Conservation (phyloP, 2,329 filamentous ascomycete species). For the Beauveria scarabaeidicola region DNA sequence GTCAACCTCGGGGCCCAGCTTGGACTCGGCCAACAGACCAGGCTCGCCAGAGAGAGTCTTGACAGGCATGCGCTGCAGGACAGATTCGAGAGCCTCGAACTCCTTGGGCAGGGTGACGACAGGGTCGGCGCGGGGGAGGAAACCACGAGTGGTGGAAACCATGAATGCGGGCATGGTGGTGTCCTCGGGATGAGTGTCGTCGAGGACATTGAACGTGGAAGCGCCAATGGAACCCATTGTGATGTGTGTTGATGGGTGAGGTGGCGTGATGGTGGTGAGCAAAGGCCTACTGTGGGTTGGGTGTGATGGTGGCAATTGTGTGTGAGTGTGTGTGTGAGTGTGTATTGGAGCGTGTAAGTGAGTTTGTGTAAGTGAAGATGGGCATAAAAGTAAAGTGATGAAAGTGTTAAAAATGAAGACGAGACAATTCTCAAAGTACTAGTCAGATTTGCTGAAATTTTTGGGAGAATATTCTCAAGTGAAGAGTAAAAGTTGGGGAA, state of each 20-base stretch:
- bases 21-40: constrained; percentile 66
- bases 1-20: constrained; percentile 67
- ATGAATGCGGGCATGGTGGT: constrained; percentile 64
- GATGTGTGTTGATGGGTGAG: constrained; percentile 11
- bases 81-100: constrained; percentile 63
- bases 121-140: constrained; percentile 60
- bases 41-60: constrained; percentile 63
- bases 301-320: neutral
- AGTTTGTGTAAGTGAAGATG: constrained; percentile 8
- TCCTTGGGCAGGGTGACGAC: constrained; percentile 57
- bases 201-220: constrained; percentile 49
- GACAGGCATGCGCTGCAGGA: constrained; percentile 73
- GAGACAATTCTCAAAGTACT: neutral
- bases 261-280: constrained; percentile 6
- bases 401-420: neutral
- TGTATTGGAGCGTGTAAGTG: constrained; percentile 7
- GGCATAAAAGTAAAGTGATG: neutral
- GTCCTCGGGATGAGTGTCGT: constrained; percentile 54
- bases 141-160: constrained; percentile 67
- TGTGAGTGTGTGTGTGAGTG: constrained; percentile 2
- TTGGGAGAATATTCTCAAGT: constrained; percentile 8
- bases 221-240: constrained; percentile 34
- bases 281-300: constrained; percentile 7
- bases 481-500: constrained; percentile 11
- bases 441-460: neutral